Evolutionary conservation across 495 filamentous ascomycete genomes (phyloP), one percentile per base, ranked within the genome.

Genomic region (Chaetomium cochliodes): DNA sequence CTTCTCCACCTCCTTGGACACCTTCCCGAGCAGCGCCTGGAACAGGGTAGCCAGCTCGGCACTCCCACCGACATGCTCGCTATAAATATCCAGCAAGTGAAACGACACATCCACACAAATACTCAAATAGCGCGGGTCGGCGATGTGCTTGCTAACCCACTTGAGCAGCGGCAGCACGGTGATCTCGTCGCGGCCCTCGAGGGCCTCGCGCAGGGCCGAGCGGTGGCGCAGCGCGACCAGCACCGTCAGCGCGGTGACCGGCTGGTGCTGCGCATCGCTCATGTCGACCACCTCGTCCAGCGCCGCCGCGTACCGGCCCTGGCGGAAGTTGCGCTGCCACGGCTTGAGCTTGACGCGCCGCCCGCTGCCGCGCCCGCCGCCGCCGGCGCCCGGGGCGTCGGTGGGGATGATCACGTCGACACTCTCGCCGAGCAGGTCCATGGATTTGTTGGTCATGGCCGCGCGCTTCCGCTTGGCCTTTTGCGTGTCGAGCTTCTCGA

Each of bases 171-270:
- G 93, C 70, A 90, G 83, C 3, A 98, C 85, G 0, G 87, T 86
- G 9, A 84, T 81, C 73, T 96, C 92, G 72, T 96, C 92, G n/a
- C 94, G 85, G 54, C 86, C 86, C 69, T 87, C 81, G 39, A 99
- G 81, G 9, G 94, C 90, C 28, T 88, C 84, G n/a, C 88, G 84
- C 50, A 96, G 82, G 2, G 96, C 94, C 41, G 89, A 92, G 33
- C 94, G 88, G 76, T 99, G 94, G 11, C 89, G 85, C 3, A 99
- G 82, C 9, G 92, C 90, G 3, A 89, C 88, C 20, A 98, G 79
- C 7, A 96, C 75, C 0, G 93, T 96, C 3, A 97, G 80, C 5
- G 86, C 82, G 1, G 75, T 82, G 51, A 88, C 74, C 3, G 88
- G 80, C 25, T 83, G 81, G 68, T 84, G 82, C 51, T 85, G 78